Evolutionary conservation across 331 rosid species (phyloP), one percentile per base, ranked within the genome.

Genomic region (Quercus lobata): DNA sequence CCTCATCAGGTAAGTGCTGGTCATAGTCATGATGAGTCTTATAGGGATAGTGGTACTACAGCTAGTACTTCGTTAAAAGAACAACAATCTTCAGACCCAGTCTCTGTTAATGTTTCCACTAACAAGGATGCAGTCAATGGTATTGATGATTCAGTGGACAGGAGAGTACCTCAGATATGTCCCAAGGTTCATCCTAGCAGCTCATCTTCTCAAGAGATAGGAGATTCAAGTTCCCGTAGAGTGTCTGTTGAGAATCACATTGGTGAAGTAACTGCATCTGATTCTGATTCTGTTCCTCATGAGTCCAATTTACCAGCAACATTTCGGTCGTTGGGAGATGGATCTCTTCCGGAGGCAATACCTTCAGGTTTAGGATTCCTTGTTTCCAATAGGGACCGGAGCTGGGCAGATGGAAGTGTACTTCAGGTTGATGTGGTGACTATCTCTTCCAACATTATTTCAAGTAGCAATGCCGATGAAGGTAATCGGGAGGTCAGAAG

Each of bases 361-460:
- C 89, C 93, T 76, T 91, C 97, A 68, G 92, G 92, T 76, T 88
- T 91, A 77, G 96, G 94, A 75, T 85, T 93, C 80, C 89, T 85
- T 78, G 89, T 86, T 80, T 88, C 97, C 79, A 88, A 91, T 54
- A 86, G 93, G 88, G 98, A 91, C 86, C 80, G 81, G 81, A 91
- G 77, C 34, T 86, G 76, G 52, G 90, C 83, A 83, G 92, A 84
- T 80, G 91, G 88, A 22, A 79, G 88, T 62, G 46, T 92, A 85
- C 86, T 91, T 87, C 98, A 91, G 78, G 91, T 94, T 80, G 97
- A 91, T 60, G 94, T 92, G 69, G 92, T 92, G 35, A 78, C 94
- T 72, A 89, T 94, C 86, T 94, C 97, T 66, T 92, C 98, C 71
- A 92, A 89, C 78, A 72, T 86, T 79, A 76, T 91, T 82, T 80